phyloP scores from a whole-genome alignment of 768 basidiomycete species.

The Mycena sanguinolenta region DNA sequence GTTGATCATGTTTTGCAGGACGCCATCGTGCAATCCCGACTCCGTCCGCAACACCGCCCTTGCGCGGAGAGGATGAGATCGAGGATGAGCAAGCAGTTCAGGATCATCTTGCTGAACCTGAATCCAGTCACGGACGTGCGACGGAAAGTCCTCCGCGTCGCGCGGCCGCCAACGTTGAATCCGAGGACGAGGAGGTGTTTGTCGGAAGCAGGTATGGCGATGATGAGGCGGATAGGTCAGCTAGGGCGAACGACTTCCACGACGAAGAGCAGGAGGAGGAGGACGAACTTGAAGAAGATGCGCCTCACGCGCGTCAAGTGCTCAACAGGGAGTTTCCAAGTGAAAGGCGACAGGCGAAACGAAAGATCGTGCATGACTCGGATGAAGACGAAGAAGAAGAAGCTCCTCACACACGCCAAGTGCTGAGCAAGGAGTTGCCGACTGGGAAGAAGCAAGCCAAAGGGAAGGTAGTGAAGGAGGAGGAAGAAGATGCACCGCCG shows the following conservation, averaged over 20 bases:
- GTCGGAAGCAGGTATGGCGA: conserved; percentile 7
- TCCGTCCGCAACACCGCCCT: conserved; percentile 32
- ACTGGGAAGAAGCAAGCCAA: not conserved
- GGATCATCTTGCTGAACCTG: conserved; percentile 5
- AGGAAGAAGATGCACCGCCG: not conserved
- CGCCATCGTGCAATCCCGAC: conserved; percentile 29
- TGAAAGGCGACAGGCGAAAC: not conserved
- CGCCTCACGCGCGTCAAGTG: conserved; percentile 10
- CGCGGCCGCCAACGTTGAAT: conserved; percentile 20
- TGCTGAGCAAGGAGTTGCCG: not conserved
- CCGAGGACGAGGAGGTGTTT: conserved; percentile 22
- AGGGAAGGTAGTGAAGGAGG: not conserved
- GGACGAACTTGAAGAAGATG: conserved; percentile 13
- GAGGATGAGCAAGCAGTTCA: conserved; percentile 18
- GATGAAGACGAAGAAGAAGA: not conserved
- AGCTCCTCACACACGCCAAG: not conserved
- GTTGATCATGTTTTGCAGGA: conserved; percentile 16
- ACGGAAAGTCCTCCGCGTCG: not conserved
- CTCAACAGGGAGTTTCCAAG: conserved; percentile 1
- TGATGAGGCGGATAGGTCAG: not conserved
- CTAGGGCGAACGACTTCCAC: not conserved
- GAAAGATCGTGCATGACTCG: not conserved
- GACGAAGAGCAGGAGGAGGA: conserved; percentile 9
- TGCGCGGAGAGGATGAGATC: conserved; percentile 10
- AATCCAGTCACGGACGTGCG: not conserved